Evolutionary conservation across 257 asterid species (phyloP).

Genomic region (Fraxinus anomala): DNA sequence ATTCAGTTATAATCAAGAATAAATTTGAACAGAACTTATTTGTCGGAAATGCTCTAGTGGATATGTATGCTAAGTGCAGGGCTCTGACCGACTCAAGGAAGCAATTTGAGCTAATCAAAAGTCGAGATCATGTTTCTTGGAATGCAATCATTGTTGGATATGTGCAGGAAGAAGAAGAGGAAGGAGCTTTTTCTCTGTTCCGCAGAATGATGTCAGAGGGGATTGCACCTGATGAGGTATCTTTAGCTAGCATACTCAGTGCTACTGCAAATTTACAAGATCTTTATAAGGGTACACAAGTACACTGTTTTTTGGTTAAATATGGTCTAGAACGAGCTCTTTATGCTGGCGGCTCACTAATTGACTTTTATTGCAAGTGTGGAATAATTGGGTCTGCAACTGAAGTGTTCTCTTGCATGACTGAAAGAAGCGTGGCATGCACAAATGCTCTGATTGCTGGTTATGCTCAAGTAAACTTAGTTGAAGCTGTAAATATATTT

Average conservation of each 20-base stretch:
- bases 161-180: conserved; percentile 70
- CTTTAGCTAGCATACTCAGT: conserved; percentile 79
- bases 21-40: conserved; percentile 58
- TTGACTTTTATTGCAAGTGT: conserved; percentile 92
- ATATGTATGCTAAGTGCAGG: conserved; percentile 89
- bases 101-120: conserved; percentile 55
- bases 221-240: conserved; percentile 76
- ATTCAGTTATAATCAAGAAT: conserved; percentile 62
- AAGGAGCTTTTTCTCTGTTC: conserved; percentile 66
- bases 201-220: conserved; percentile 57
- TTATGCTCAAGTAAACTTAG: conserved; percentile 48
- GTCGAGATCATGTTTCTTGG: conserved; percentile 81
- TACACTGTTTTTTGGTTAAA: conserved; percentile 69
- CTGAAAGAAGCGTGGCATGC: conserved; percentile 59
- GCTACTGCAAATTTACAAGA: conserved; percentile 61
- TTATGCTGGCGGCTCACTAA: conserved; percentile 80
- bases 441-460: conserved; percentile 79
- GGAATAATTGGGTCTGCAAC: conserved; percentile 56
- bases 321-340: conserved; percentile 66
- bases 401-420: conserved; percentile 61
- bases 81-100: conserved; percentile 56
- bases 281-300: conserved; percentile 62
- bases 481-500: conserved; percentile 46
- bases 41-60: conserved; percentile 83
- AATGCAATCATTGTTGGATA: conserved; percentile 83